Conservation (phyloP, 1,284 basidiomycete species). For the Cryptococcus sp. region DNA sequence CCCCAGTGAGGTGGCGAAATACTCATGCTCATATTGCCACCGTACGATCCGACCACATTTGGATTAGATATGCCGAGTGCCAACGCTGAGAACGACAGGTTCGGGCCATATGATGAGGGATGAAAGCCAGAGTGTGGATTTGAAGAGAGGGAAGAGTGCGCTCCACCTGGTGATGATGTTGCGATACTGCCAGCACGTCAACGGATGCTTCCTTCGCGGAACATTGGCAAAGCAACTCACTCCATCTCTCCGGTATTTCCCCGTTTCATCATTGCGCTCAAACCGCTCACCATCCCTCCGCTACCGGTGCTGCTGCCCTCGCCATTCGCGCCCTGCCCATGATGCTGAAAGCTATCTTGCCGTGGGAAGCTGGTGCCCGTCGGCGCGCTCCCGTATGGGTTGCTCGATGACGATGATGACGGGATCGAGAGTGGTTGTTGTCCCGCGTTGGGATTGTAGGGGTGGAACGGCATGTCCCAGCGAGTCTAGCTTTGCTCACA, state of each 20-base stretch:
- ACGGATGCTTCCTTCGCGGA: not conserved
- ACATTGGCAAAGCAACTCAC: slow-evolving; percentile 9
- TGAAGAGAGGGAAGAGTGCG: slow-evolving; percentile 16
- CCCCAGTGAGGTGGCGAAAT: slow-evolving; percentile 49
- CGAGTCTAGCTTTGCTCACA: too few relatives aligned
- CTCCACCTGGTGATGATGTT: slow-evolving; percentile 11
- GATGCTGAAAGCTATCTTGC: slow-evolving; percentile 11
- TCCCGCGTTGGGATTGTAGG: slow-evolving; percentile 1
- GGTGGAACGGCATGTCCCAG: slow-evolving; percentile 14
- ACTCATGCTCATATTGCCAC: slow-evolving; percentile 43
- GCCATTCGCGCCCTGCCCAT: slow-evolving; percentile 9
- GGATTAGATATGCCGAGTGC: slow-evolving; percentile 34
- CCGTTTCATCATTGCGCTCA: slow-evolving; percentile 19
- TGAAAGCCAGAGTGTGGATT: slow-evolving; percentile 35
- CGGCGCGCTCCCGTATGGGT: slow-evolving; percentile 2
- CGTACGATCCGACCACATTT: slow-evolving; percentile 30
- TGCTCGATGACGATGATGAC: slow-evolving; percentile 6
- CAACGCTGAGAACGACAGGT: slow-evolving; percentile 34
- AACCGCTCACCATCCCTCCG: slow-evolving; percentile 10
- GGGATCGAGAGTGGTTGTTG: slow-evolving; percentile 21
- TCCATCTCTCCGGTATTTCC: slow-evolving; percentile 7
- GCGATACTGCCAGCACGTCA: slow-evolving; percentile 8
- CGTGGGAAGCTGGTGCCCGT: slow-evolving; percentile 16
- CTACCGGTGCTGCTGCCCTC: slow-evolving; percentile 1
- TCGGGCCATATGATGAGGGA: slow-evolving; percentile 40